These are phyloP conservation scores for Oryza officinalis DNA, from an alignment of 176 grass and related monocot species.

Conservation along the genomic window DNA sequence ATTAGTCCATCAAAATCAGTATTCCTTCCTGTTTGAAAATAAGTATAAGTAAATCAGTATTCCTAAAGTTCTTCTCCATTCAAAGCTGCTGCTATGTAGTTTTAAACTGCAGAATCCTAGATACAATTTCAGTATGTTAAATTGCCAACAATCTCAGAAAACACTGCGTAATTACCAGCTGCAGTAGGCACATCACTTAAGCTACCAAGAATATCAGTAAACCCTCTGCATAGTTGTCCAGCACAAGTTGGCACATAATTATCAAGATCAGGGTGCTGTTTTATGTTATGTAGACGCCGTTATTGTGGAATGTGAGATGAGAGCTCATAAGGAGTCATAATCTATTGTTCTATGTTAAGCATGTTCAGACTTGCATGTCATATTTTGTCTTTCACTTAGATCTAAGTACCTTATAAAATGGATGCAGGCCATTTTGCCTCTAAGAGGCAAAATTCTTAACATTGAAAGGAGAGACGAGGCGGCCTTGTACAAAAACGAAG, in stretches of 20 bases:
- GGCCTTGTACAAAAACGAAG: slow-evolving; percentile 98
- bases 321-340: not conserved
- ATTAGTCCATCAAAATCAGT: slow-evolving; percentile 13
- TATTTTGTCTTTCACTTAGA: slow-evolving; percentile 2
- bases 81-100: not conserved
- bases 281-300: not conserved
- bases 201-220: not conserved
- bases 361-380: not conserved
- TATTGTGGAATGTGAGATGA: slow-evolving; percentile 12
- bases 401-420: slow-evolving; percentile 42
- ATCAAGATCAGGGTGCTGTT: not conserved
- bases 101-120: not conserved
- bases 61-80: not conserved
- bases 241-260: not conserved
- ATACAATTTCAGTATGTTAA: not conserved
- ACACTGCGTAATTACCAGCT: not conserved
- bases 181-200: not conserved
- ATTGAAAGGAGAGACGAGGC: slow-evolving; percentile 97
- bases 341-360: slow-evolving; percentile 6
- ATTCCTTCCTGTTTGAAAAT: not conserved
- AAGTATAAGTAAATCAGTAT: not conserved
- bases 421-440: slow-evolving; percentile 89
- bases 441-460: slow-evolving; percentile 97
- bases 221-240: not conserved
- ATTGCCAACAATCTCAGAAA: not conserved